Evolutionary conservation across 78 protist genomes (phyloP).

Genomic region (Goniomonas avonlea): DNA sequence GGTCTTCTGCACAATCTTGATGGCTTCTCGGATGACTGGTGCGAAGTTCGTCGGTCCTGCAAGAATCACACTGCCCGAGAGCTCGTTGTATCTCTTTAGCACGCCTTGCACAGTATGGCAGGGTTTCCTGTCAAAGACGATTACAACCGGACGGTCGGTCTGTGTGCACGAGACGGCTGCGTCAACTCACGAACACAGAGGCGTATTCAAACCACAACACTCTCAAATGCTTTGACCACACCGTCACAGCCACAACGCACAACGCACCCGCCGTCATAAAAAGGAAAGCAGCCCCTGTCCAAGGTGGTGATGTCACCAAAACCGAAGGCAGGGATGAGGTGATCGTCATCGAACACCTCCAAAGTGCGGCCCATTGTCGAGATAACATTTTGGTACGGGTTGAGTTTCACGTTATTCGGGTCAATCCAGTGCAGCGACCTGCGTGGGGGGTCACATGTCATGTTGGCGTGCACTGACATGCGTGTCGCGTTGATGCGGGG

Average conservation of each 20-base stretch:
- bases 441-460: no score
- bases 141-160: conserved; percentile 65
- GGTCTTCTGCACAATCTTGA: not conserved
- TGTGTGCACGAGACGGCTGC: no score
- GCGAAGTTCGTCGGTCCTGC: conserved; percentile 73
- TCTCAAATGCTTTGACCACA: not conserved
- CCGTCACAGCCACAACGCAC: no score
- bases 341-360: conserved; percentile 29
- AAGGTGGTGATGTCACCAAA: not conserved
- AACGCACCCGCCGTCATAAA: conserved; percentile 15
- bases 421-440: conserved; percentile 23
- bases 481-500: no score
- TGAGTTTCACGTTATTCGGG: not conserved
- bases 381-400: conserved; percentile 35
- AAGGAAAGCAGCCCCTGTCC: conserved; percentile 4
- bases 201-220: no score
- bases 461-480: no score
- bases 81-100: no score
- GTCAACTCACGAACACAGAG: no score
- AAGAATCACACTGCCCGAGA: conserved; percentile 67
- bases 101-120: no score
- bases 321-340: conserved; percentile 16
- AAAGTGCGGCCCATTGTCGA: conserved; percentile 26
- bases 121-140: no score
- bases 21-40: conserved; percentile 18